Percentiles rank a stretch among this genome's conserved stretches.
phyloP scores from a whole-genome alignment of 202 grass and related monocot species.

The Bolboschoenoplectus hybrid region DNA sequence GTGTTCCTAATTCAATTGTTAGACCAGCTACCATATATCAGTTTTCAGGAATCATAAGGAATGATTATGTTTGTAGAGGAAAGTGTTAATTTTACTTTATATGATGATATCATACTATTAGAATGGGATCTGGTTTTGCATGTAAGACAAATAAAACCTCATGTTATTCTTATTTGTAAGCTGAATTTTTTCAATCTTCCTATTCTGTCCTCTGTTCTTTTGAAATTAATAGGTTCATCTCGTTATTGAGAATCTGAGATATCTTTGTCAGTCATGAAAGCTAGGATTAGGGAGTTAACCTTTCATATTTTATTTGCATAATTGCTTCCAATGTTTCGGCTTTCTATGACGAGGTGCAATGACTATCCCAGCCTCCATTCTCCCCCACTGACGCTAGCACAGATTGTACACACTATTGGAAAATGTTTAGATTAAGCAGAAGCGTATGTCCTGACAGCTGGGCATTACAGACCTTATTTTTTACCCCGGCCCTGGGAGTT shows the following conservation, averaged over 20 bases:
- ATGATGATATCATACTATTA: background rate
- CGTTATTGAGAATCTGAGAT: background rate
- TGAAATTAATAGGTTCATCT: background rate
- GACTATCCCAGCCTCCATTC: background rate
- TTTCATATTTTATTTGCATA: background rate
- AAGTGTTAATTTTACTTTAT: background rate
- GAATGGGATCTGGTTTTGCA: background rate
- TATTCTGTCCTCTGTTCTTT: background rate
- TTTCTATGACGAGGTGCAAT: background rate
- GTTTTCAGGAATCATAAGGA: background rate
- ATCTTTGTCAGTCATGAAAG: conserved; percentile 5
- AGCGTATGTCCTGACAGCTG: background rate
- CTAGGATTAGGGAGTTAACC: background rate
- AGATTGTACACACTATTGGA: background rate
- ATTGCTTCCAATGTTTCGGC: background rate
- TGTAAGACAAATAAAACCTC: background rate
- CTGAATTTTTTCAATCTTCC: background rate
- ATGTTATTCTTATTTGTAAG: background rate
- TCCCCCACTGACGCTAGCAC: background rate
- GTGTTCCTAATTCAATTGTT: background rate
- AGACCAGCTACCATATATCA: background rate
- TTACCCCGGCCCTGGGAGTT: background rate
- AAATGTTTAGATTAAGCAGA: background rate
- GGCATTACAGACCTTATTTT: background rate
- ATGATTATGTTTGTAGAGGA: background rate